Percentiles rank a stretch among this genome's conserved stretches.
These are phyloP conservation scores for Botryotinia globosa DNA, from an alignment of 2,329 filamentous ascomycete genomes.

Conservation along the genomic window DNA sequence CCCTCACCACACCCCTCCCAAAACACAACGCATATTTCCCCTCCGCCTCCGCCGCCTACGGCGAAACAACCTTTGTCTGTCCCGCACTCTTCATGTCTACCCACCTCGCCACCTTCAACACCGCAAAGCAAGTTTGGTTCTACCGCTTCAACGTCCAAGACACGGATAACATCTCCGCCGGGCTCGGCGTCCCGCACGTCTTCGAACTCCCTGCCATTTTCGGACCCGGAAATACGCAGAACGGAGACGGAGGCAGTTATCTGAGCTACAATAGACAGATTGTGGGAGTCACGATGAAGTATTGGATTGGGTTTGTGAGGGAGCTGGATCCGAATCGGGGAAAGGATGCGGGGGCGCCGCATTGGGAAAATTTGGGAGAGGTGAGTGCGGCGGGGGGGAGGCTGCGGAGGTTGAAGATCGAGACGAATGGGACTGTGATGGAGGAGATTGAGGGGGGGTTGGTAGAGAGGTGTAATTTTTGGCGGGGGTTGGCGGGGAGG, in stretches of 20 bases:
- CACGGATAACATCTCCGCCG: constrained; percentile 39
- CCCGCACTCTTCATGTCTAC: constrained; percentile 44
- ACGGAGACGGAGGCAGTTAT: constrained; percentile 36
- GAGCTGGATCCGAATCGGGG: constrained; percentile 42
- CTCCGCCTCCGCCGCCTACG: constrained; percentile 43
- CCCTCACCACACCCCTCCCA: constrained; percentile 36
- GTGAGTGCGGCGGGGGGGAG: constrained; percentile 19
- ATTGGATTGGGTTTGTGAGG: constrained; percentile 46
- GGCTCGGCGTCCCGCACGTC: constrained; percentile 42
- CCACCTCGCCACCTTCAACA: constrained; percentile 32
- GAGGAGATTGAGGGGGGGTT: neutral
- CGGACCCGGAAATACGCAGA: constrained; percentile 38
- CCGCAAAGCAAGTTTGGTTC: constrained; percentile 44
- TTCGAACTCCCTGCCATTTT: constrained; percentile 42
- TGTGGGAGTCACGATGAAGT: constrained; percentile 41
- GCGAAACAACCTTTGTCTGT: constrained; percentile 51
- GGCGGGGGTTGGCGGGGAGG: neutral
- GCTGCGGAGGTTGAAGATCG: constrained; percentile 30
- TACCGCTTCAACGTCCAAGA: constrained; percentile 49
- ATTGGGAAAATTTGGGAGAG: constrained; percentile 33
- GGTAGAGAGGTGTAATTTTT: constrained; percentile 1
- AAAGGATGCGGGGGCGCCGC: constrained; percentile 33
- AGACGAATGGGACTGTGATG: constrained; percentile 25
- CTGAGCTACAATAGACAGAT: constrained; percentile 38
- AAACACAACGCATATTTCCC: constrained; percentile 40